phyloP scores from a whole-genome alignment of 2,329 filamentous ascomycete genomes.

The Orbilia javanica region DNA sequence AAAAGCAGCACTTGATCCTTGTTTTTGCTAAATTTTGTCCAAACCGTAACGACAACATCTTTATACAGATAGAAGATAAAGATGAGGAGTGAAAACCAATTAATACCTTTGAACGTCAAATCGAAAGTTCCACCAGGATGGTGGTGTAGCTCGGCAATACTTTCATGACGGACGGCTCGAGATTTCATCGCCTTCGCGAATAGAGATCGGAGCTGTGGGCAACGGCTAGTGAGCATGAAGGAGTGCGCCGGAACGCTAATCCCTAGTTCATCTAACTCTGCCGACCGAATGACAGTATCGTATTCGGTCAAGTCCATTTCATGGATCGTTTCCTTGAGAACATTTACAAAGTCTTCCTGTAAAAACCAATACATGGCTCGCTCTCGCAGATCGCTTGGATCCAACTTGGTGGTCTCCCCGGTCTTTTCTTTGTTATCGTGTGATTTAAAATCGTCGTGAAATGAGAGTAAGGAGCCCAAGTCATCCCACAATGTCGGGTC shows the following conservation, averaged over 20 bases:
- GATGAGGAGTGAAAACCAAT: constrained; percentile 83
- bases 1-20: constrained; percentile 77
- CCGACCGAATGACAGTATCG: constrained; percentile 60
- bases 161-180: constrained; percentile 16
- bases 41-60: constrained; percentile 83
- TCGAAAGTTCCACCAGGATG: constrained; percentile 68
- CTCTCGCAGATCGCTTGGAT: constrained; percentile 1
- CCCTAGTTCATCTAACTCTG: constrained; percentile 50
- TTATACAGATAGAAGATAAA: constrained; percentile 83
- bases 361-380: constrained; percentile 60
- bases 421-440: too few species aligned
- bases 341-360: constrained; percentile 54
- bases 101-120: constrained; percentile 77
- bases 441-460: constrained; percentile 67
- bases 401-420: constrained; percentile 65
- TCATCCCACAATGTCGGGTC: constrained; percentile 80
- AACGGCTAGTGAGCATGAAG: constrained; percentile 82
- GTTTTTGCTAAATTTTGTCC: constrained; percentile 77
- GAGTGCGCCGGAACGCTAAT: constrained; percentile 82
- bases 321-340: constrained; percentile 51
- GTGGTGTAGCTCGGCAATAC: constrained; percentile 54
- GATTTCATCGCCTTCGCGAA: constrained; percentile 43
- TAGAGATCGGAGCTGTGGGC: constrained; percentile 66
- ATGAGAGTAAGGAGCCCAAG: constrained; percentile 76
- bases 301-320: constrained; percentile 58